These are phyloP conservation scores for Spinacia oleracea DNA, from an alignment of 179 eudicot species.

Conservation along the genomic window DNA sequence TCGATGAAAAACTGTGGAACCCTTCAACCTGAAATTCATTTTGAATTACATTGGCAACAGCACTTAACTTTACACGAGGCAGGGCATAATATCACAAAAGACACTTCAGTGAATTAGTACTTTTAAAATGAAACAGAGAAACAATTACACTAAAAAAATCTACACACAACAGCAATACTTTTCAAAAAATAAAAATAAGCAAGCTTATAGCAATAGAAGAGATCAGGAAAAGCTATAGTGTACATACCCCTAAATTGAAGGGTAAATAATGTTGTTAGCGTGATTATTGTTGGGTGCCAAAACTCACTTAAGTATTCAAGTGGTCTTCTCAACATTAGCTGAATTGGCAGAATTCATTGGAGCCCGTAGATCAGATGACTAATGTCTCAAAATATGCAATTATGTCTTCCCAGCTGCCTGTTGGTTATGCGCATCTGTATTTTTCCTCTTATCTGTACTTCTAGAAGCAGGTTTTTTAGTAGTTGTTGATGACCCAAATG, in stretches of 20 bases:
- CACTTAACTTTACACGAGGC: neutral
- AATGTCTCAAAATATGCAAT: neutral
- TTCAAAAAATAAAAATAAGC: neutral
- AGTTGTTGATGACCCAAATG: constrained; percentile 50
- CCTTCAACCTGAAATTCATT: neutral
- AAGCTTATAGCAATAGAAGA: neutral
- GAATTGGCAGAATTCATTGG: neutral
- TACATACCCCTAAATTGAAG: constrained; percentile 12
- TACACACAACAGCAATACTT: neutral
- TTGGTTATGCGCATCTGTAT: constrained; percentile 19
- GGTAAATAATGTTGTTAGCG: neutral
- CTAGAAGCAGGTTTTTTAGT: constrained; percentile 29
- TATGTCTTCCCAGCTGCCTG: constrained; percentile 26
- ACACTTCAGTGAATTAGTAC: neutral
- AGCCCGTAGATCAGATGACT: constrained; percentile 7
- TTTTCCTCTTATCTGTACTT: constrained; percentile 26
- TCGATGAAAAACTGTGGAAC: neutral
- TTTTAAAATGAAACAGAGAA: neutral
- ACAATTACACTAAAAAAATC: neutral
- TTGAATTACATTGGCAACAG: neutral
- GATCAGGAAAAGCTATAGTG: neutral
- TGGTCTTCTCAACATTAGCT: neutral
- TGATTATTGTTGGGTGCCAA: neutral
- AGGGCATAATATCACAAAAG: neutral
- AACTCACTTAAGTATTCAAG: constrained; percentile 6